Percentiles rank a stretch among this genome's conserved stretches.
Evolutionary conservation across 257 asterid genomes (phyloP).

Genomic region (Solanum tarapatanum): DNA sequence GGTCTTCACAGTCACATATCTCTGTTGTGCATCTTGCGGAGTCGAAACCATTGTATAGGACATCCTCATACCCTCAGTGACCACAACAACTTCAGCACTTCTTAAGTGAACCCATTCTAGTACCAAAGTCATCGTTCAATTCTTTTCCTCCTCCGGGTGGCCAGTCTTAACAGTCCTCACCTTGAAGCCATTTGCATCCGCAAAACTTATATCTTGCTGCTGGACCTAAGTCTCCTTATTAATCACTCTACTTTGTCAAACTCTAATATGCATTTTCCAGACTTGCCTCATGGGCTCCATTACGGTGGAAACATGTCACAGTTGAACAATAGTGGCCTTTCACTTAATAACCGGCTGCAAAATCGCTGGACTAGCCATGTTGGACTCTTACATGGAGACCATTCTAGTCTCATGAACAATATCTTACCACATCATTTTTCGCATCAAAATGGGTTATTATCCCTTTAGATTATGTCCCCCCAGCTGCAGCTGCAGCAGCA

Average conservation of each 20-base stretch:
- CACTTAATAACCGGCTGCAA: constrained; percentile 35
- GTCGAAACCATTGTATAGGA: constrained; percentile 52
- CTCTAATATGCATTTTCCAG: constrained; percentile 36
- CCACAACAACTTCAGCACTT: constrained; percentile 34
- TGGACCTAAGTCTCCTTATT: constrained; percentile 43
- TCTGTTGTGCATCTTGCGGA: constrained; percentile 33
- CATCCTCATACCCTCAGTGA: constrained; percentile 42
- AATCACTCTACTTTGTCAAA: constrained; percentile 36
- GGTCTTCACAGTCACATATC: constrained; percentile 76
- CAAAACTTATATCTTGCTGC: constrained; percentile 38
- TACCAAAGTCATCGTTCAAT: constrained; percentile 60
- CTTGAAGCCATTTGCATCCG: constrained; percentile 21
- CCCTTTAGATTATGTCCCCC: constrained; percentile 23
- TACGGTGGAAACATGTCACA: constrained; percentile 35
- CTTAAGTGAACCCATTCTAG: constrained; percentile 71
- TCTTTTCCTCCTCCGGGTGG: constrained; percentile 74
- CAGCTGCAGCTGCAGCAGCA: constrained; percentile 31
- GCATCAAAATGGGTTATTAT: constrained; percentile 44
- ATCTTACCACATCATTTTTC: constrained; percentile 45
- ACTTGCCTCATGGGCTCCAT: constrained; percentile 42
- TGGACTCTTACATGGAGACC: constrained; percentile 48
- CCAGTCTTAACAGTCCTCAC: constrained; percentile 40
- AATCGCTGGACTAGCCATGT: constrained; percentile 47
- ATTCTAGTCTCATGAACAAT: constrained; percentile 42
- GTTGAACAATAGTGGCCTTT: constrained; percentile 24